Percentiles rank a stretch among this genome's conserved stretches.
These are phyloP conservation scores for Sporothrix inflata DNA, from an alignment of 2,329 filamentous ascomycete genomes.

Conservation along the genomic window DNA sequence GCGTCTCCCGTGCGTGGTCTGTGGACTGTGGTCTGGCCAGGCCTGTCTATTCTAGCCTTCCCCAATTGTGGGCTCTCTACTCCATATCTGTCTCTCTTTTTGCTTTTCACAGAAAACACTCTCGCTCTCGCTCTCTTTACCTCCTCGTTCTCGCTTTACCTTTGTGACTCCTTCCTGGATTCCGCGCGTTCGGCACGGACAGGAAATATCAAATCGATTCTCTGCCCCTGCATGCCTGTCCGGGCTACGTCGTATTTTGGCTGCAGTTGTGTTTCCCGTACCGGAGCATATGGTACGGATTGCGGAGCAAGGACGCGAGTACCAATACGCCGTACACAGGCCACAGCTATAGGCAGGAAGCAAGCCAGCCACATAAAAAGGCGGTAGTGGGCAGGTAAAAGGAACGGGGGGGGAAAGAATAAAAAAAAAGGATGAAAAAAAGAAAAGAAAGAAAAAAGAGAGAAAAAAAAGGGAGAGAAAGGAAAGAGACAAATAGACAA, in stretches of 20 bases:
- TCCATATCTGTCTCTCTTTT: neutral
- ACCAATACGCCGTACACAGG: neutral
- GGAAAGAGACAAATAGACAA: neutral
- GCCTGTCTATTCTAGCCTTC: neutral
- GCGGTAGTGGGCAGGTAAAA: neutral
- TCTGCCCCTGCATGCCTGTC: conserved; percentile 12
- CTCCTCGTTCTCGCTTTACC: neutral
- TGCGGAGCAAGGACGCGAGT: conserved; percentile 12
- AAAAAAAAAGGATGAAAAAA: neutral
- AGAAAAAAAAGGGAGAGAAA: neutral
- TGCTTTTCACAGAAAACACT: neutral
- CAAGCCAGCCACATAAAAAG: neutral
- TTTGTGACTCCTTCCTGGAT: neutral
- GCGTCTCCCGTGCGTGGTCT: neutral
- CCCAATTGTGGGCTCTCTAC: neutral
- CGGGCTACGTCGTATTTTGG: conserved; percentile 1
- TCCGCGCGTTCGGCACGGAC: neutral
- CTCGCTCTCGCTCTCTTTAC: neutral
- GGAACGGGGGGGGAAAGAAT: no score
- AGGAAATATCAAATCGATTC: neutral
- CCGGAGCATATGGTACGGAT: conserved; percentile 11
- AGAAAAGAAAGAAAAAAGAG: neutral
- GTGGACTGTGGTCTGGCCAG: neutral
- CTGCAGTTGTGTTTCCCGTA: conserved; percentile 14
- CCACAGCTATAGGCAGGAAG: neutral